Percentiles rank a stretch among this genome's conserved stretches.
Conservation (phyloP, 306 rosid species). For the Glycine tomentella region DNA sequence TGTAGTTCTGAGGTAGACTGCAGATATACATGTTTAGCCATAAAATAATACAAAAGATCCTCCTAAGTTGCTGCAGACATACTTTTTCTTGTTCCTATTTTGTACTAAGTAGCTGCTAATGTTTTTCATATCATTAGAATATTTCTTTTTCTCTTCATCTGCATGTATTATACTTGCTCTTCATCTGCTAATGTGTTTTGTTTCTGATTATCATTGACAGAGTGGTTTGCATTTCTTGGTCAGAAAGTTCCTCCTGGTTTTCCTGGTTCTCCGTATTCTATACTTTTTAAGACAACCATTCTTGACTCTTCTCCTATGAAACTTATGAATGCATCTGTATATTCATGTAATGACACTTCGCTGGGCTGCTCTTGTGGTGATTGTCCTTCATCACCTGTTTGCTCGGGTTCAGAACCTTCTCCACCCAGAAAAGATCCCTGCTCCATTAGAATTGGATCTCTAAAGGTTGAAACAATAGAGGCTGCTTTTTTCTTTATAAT, state of each 20-base stretch:
- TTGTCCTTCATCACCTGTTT: constrained; percentile 82
- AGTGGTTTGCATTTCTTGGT: constrained; percentile 92
- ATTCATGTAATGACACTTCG: constrained; percentile 87
- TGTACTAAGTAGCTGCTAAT: constrained; percentile 15
- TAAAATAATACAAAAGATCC: not conserved
- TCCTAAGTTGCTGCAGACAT: not conserved
- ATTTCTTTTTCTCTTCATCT: constrained; percentile 31
- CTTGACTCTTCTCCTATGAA: constrained; percentile 67
- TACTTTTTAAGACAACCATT: constrained; percentile 64
- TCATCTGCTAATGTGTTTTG: constrained; percentile 46
- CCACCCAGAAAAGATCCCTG: constrained; percentile 73
- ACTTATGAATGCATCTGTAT: constrained; percentile 84
- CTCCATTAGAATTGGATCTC: constrained; percentile 69
- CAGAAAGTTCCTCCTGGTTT: constrained; percentile 70
- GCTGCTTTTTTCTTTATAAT: constrained; percentile 8
- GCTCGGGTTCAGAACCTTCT: constrained; percentile 75
- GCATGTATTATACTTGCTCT: constrained; percentile 22
- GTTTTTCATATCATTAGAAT: constrained; percentile 24
- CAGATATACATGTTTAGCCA: not conserved
- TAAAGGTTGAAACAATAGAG: constrained; percentile 65
- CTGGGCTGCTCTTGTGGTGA: constrained; percentile 99
- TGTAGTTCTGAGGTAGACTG: not conserved
- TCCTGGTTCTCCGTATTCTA: constrained; percentile 96
- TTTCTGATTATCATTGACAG: constrained; percentile 58
- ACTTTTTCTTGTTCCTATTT: constrained; percentile 35